Percentiles rank a stretch among this genome's conserved stretches.
phyloP scores from a whole-genome alignment of 495 filamentous ascomycete species.

The Lepidopterella palustris region DNA sequence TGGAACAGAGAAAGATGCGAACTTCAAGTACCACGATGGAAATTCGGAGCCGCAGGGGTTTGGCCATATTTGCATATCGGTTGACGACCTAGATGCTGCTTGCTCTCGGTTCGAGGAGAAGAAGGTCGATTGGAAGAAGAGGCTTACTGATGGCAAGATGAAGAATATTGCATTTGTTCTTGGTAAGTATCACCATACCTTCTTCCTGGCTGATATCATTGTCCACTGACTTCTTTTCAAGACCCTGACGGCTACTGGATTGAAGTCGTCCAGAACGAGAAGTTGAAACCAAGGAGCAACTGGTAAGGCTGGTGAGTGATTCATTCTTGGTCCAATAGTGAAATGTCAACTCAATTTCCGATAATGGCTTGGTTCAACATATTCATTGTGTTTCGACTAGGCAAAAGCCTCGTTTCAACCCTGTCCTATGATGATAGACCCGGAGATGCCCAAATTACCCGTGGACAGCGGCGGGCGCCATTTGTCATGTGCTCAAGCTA shows the following conservation, averaged over 20 bases:
- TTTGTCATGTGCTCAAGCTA: too few species aligned
- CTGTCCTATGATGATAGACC: too few species aligned
- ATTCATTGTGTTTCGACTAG: too few species aligned
- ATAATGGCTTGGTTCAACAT: too few species aligned
- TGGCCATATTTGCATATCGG: slow-evolving; percentile 83
- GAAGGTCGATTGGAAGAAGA: slow-evolving; percentile 87
- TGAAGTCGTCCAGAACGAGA: slow-evolving; percentile 76
- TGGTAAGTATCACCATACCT: slow-evolving; percentile 23
- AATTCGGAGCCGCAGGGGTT: slow-evolving; percentile 91
- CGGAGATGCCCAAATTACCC: too few species aligned
- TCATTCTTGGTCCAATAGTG: not conserved
- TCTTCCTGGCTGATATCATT: not conserved
- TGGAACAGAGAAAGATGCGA: slow-evolving; percentile 83
- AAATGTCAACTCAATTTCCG: not conserved
- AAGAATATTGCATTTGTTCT: slow-evolving; percentile 90
- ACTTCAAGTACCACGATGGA: slow-evolving; percentile 84
- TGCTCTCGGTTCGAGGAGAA: slow-evolving; percentile 77
- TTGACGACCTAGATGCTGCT: slow-evolving; percentile 80
- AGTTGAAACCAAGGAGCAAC: slow-evolving; percentile 47
- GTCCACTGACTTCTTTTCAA: slow-evolving; percentile 13
- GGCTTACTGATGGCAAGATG: slow-evolving; percentile 85
- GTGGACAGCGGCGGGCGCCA: too few species aligned
- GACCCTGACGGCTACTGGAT: slow-evolving; percentile 94
- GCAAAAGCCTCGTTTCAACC: too few species aligned
- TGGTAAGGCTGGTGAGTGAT: slow-evolving; percentile 36